Evolutionary conservation across 495 filamentous ascomycete genomes (phyloP).

Genomic region (Collariella sp.): DNA sequence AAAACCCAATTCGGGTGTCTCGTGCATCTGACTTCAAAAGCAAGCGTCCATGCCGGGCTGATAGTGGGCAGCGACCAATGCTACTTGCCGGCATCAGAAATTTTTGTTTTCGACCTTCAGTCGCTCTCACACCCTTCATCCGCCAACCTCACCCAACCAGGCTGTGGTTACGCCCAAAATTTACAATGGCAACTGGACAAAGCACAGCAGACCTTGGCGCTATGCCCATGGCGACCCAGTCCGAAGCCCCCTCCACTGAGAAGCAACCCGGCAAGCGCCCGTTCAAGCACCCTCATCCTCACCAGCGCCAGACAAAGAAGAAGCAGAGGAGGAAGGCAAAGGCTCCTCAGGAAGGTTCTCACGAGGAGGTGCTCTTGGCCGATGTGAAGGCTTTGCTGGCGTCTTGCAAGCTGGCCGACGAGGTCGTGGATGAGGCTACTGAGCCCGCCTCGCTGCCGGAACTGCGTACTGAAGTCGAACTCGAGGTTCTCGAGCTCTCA

Average conservation of each 20-base stretch:
- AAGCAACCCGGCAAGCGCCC: conserved; percentile 13
- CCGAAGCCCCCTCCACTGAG: not conserved
- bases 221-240: not conserved
- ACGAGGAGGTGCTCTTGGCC: conserved; percentile 64
- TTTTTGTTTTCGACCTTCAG: conserved; percentile 3
- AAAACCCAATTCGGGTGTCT: no score
- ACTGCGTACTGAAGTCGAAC: conserved; percentile 64
- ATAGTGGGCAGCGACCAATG: not conserved
- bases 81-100: conserved; percentile 7
- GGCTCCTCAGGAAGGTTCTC: conserved; percentile 33
- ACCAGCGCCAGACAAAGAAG: conserved; percentile 12
- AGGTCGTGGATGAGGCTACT: conserved; percentile 19
- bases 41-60: no score
- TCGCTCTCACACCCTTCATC: not conserved
- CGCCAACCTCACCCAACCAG: not conserved
- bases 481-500: conserved; percentile 65
- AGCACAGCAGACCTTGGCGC: not conserved
- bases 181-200: conserved; percentile 8
- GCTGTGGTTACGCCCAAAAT: not conserved
- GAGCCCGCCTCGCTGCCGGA: conserved; percentile 46
- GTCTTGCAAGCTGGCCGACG: conserved; percentile 37
- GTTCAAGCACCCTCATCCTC: conserved; percentile 3
- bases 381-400: conserved; percentile 61
- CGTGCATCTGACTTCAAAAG: no score
- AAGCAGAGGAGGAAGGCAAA: conserved; percentile 22